Conservation (phyloP, 129 eudicot species). For the Helichrysum umbraculigerum region DNA sequence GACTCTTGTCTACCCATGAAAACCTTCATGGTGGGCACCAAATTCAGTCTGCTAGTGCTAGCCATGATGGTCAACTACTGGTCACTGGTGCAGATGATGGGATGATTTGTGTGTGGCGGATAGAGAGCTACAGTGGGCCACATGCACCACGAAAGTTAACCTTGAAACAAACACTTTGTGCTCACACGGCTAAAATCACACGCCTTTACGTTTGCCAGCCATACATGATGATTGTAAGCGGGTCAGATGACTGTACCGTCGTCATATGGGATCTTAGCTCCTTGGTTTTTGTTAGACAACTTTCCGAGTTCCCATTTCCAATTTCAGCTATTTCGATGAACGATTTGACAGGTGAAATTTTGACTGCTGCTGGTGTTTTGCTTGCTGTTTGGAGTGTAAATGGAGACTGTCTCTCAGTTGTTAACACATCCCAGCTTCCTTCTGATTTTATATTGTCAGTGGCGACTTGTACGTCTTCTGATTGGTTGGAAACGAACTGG, state of each 20-base stretch:
- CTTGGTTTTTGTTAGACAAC: constrained; percentile 71
- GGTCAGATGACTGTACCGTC: constrained; percentile 88
- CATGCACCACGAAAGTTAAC: constrained; percentile 47
- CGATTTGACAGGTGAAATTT: constrained; percentile 78
- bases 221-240: constrained; percentile 91
- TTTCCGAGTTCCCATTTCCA: constrained; percentile 84
- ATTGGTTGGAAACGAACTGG: constrained; percentile 91
- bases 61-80: constrained; percentile 76
- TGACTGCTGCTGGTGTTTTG: constrained; percentile 87
- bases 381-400: constrained; percentile 96
- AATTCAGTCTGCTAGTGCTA: constrained; percentile 79
- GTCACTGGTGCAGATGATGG: constrained; percentile 92
- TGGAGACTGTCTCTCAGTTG: constrained; percentile 80
- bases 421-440: constrained; percentile 91
- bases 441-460: constrained; percentile 74
- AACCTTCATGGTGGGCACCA: constrained; percentile 87
- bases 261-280: constrained; percentile 88
- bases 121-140: constrained; percentile 56
- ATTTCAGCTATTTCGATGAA: constrained; percentile 76
- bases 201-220: constrained; percentile 78
- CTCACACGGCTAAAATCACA: constrained; percentile 70
- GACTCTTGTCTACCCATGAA: constrained; percentile 88
- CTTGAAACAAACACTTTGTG: constrained; percentile 69
- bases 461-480: constrained; percentile 69
- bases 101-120: constrained; percentile 81